Evolutionary conservation across 805 yeast species (phyloP).

Genomic region (Kuraishia floccosa): DNA sequence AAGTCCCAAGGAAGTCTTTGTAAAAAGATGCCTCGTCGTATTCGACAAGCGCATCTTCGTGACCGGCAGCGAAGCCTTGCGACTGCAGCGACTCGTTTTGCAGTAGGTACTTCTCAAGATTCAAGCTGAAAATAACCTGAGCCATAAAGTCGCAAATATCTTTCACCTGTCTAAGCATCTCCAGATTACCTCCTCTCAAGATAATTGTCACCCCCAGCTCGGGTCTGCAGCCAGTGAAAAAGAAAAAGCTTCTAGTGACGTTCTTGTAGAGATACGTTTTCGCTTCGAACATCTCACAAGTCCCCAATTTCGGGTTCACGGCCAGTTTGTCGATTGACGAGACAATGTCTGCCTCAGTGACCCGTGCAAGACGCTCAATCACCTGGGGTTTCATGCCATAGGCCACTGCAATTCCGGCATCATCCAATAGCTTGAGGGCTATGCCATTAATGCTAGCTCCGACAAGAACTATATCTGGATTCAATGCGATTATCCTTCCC

Average conservation of each 20-base stretch:
- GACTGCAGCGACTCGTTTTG: conserved; percentile 56
- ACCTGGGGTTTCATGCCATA: conserved; percentile 74
- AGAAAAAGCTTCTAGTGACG: conserved; percentile 60
- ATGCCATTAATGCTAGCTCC: conserved; percentile 76
- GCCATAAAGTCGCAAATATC: conserved; percentile 73
- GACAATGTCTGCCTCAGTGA: conserved; percentile 78
- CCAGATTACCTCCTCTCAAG: conserved; percentile 68
- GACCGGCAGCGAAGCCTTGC: conserved; percentile 24
- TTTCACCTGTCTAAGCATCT: conserved; percentile 54
- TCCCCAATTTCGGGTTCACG: conserved; percentile 59
- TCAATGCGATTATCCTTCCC: conserved; percentile 61
- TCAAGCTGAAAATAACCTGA: conserved; percentile 66
- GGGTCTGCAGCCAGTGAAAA: conserved; percentile 64
- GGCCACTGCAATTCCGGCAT: conserved; percentile 73
- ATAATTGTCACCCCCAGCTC: conserved; percentile 77
- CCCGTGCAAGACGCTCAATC: conserved; percentile 62
- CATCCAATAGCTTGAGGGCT: conserved; percentile 61
- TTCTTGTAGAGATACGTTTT: conserved; percentile 49
- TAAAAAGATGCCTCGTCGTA: conserved; percentile 8
- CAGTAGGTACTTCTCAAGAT: conserved; percentile 66
- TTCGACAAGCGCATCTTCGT: too few species aligned
- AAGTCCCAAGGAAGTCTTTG: conserved; percentile 14
- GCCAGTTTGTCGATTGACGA: conserved; percentile 80
- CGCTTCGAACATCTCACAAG: conserved; percentile 63
- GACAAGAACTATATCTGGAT: conserved; percentile 70